phyloP scores from a whole-genome alignment of 2,329 filamentous ascomycete species.

The Phyllosticta citrichinensis region DNA sequence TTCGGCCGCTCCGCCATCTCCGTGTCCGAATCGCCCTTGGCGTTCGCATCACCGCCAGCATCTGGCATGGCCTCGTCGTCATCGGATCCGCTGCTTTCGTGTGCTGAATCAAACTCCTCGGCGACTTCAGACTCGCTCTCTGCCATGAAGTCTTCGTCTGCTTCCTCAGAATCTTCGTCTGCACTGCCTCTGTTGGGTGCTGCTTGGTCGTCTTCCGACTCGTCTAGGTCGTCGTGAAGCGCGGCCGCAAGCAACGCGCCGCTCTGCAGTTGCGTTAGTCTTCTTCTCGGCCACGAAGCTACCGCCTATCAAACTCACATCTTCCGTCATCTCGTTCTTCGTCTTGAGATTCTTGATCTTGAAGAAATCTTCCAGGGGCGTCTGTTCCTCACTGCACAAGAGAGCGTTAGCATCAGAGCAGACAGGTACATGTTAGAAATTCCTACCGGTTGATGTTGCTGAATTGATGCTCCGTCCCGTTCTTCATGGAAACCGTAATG shows the following conservation, averaged over 20 bases:
- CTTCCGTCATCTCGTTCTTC: slow-evolving; percentile 98
- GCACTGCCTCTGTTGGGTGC: slow-evolving; percentile 76
- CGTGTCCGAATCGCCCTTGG: slow-evolving; percentile 42
- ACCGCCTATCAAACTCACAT: slow-evolving; percentile 44
- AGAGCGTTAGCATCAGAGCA: slow-evolving; percentile 16
- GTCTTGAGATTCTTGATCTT: slow-evolving; percentile 88
- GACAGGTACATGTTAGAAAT: not conserved
- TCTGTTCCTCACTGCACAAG: slow-evolving; percentile 65
- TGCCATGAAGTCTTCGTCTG: slow-evolving; percentile 91
- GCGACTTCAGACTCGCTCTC: slow-evolving; percentile 92
- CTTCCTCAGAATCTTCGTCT: slow-evolving; percentile 90
- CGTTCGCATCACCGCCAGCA: slow-evolving; percentile 45
- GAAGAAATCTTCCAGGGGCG: slow-evolving; percentile 95
- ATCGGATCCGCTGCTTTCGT: slow-evolving; percentile 71
- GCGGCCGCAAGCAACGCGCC: slow-evolving; percentile 63
- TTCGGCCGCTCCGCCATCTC: slow-evolving; percentile 49
- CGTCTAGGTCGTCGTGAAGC: slow-evolving; percentile 71
- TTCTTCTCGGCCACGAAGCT: slow-evolving; percentile 5
- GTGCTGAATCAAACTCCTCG: slow-evolving; percentile 87
- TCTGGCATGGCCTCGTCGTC: slow-evolving; percentile 57
- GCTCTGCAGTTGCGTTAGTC: slow-evolving; percentile 31
- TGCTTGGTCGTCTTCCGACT: slow-evolving; percentile 68
- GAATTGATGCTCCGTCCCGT: slow-evolving; percentile 83
- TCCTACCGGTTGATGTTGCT: slow-evolving; percentile 88
- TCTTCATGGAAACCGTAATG: slow-evolving; percentile 87